Evolutionary conservation across 2,329 filamentous ascomycete species (phyloP).

Genomic region (Chaetothyriales sp.): DNA sequence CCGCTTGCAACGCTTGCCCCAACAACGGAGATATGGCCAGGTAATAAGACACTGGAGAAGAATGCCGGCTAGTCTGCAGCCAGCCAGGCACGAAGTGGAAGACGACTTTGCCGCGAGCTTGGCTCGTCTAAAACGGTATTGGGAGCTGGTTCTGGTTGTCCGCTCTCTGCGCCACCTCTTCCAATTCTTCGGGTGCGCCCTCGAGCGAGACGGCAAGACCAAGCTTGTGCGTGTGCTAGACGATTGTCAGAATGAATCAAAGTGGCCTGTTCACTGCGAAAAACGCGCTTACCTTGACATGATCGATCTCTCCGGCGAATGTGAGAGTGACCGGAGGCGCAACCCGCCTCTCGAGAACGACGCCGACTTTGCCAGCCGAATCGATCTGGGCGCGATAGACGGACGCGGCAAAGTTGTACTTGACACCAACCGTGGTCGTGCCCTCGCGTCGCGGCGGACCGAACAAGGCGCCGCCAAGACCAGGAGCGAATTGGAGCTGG

Average conservation of each 20-base stretch:
- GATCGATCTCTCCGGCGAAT: constrained; percentile 92
- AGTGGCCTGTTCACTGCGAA: background rate
- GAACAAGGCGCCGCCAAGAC: constrained; percentile 52
- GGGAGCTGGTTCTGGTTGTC: constrained; percentile 21
- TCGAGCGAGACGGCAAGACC: constrained; percentile 89
- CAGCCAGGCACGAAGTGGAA: background rate
- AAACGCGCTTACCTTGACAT: constrained; percentile 60
- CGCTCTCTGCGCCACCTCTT: constrained; percentile 41
- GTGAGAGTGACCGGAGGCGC: constrained; percentile 84
- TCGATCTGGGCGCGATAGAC: constrained; percentile 94
- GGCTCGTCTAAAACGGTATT: constrained; percentile 31
- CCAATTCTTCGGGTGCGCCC: constrained; percentile 66
- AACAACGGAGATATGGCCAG: background rate
- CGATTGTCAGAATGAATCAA: background rate
- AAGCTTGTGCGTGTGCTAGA: constrained; percentile 82
- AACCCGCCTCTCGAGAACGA: constrained; percentile 87
- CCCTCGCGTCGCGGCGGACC: constrained; percentile 72
- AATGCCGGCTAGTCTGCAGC: background rate
- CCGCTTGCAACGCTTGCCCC: background rate
- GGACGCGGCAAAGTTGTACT: constrained; percentile 94
- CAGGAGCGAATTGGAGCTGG: constrained; percentile 65
- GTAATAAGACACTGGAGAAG: background rate
- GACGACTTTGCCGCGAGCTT: background rate
- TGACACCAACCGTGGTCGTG: constrained; percentile 77
- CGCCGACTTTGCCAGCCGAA: constrained; percentile 83